Percentiles rank a stretch among this genome's conserved stretches.
These are phyloP conservation scores for Passalora sequoiae DNA, from an alignment of 2,329 filamentous ascomycete genomes.

Conservation along the genomic window DNA sequence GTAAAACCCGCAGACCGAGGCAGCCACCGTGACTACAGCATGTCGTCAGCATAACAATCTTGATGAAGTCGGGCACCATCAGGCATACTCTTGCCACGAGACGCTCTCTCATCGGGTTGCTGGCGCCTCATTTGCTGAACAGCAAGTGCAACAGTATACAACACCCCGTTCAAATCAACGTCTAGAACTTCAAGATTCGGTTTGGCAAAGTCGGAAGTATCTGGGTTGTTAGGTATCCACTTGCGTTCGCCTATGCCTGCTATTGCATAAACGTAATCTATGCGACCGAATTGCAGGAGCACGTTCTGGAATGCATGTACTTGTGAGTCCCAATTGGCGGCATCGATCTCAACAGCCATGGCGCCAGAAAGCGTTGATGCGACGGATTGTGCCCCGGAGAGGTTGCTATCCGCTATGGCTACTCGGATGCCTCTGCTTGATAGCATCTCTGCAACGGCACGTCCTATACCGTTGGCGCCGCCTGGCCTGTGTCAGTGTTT, in stretches of 20 bases:
- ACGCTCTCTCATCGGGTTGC: conserved; percentile 30
- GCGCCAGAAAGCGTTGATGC: conserved; percentile 21
- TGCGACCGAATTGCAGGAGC: conserved; percentile 31
- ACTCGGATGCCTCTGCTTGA: conserved; percentile 42
- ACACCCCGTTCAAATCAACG: conserved; percentile 40
- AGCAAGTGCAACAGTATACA: conserved; percentile 40
- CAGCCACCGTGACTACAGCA: conserved; percentile 28
- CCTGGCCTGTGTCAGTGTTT: too few relatives aligned
- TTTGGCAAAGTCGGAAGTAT: conserved; percentile 31
- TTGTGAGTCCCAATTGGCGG: conserved; percentile 37
- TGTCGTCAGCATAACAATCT: neutral
- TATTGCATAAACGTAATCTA: conserved; percentile 40
- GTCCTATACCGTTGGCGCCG: conserved; percentile 34
- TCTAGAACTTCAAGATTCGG: conserved; percentile 39
- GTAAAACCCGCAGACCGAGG: conserved; percentile 43
- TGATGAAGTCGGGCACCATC: neutral
- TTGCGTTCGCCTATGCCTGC: conserved; percentile 37
- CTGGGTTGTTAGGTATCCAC: conserved; percentile 32
- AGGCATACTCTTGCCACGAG: conserved; percentile 37
- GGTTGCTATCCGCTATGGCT: conserved; percentile 42
- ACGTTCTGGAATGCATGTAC: conserved; percentile 35
- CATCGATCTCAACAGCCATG: conserved; percentile 30
- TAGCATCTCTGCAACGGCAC: conserved; percentile 31
- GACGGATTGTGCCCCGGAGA: conserved; percentile 26
- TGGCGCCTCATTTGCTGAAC: conserved; percentile 44